Evolutionary conservation across 345 rosid genomes (phyloP), one percentile per base, ranked within the genome.

Genomic region (Excoecaria agallocha): DNA sequence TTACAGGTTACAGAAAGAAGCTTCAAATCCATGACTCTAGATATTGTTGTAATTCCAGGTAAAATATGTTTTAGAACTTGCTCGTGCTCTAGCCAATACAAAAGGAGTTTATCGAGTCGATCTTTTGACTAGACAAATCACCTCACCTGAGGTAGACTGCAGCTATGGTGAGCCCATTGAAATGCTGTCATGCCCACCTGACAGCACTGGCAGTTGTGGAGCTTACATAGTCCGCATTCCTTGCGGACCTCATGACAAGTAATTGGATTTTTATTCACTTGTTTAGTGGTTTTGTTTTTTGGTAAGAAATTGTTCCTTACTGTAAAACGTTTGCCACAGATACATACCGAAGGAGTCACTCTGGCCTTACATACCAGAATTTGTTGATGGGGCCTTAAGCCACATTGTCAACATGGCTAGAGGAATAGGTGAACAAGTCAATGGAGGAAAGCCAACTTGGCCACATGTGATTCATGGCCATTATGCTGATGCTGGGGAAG

Each of bases 151-250:
- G 61, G 88, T 90, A 39, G 91, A 87, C 70, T 90, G 50, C 39
- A 86, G 88, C 86, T 90, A 90, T 43, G 91, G 89, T 45, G 94
- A 90, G 63, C 90, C 91, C 16, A 88, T 85, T 57, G 97, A 94
- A 84, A 91, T 91, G 98, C 82, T 94, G 70, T 85, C 90, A 17
- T 88, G 83, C 81, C 93, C 92, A 7, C 67, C 85, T 46, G 90
- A 91, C 69, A 90, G 81, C 66, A 81, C 82, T 62, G 92, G 84
- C 54, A 83, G 94, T 76, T 80, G 91, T 51, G 94, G 93, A 56
- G 87, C 90, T 70, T 91, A 91, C 76, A 84, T 88, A 49, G 82
- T 93, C 76, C 89, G 90, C 25, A 81, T 90, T 59, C 91, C 94
- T 0, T 88, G 91, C 5, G 91, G 90, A 2, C 86, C 90, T 8